Evolutionary conservation across 108 stramenopile species (phyloP).

Genomic region (Mediolabrus comicus): DNA sequence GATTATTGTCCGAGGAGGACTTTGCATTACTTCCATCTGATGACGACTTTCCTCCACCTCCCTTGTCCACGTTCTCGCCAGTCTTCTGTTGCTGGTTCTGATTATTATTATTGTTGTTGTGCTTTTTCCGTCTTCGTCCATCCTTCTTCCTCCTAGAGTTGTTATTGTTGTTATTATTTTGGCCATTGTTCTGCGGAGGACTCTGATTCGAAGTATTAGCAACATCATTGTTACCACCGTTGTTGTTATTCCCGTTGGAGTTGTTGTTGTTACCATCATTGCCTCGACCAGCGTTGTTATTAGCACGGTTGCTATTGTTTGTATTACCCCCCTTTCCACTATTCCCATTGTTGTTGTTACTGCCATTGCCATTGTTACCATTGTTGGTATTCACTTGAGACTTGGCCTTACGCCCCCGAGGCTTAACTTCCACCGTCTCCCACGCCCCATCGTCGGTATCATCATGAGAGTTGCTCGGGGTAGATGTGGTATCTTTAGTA

Average conservation of each 20-base stretch:
- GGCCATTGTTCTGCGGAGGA: constrained; percentile 16
- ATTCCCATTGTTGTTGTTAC: constrained; percentile 13
- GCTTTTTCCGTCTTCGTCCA: constrained; percentile 32
- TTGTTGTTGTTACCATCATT: constrained; percentile 8
- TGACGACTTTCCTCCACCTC: constrained; percentile 13
- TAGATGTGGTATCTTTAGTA: background rate
- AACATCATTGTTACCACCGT: constrained; percentile 1
- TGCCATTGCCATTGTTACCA: constrained; percentile 20
- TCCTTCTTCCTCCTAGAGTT: constrained; percentile 32
- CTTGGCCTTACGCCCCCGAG: constrained; percentile 45
- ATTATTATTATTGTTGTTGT: constrained; percentile 35
- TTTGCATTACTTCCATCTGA: background rate
- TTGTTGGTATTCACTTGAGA: constrained; percentile 10
- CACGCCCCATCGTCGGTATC: constrained; percentile 55
- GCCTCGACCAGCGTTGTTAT: background rate
- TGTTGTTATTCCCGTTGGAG: constrained; percentile 4
- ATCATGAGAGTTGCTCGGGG: constrained; percentile 2
- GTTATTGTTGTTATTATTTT: constrained; percentile 11
- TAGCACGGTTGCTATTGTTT: constrained; percentile 5
- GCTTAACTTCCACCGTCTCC: constrained; percentile 69
- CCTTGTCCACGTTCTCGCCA: constrained; percentile 54
- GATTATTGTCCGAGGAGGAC: background rate
- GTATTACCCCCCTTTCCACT: constrained; percentile 42
- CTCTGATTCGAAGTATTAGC: background rate
- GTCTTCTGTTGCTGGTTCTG: constrained; percentile 6